Evolutionary conservation across 2,329 filamentous ascomycete genomes (phyloP), one percentile per base, ranked within the genome.

Genomic region (Colletotrichum sp.): DNA sequence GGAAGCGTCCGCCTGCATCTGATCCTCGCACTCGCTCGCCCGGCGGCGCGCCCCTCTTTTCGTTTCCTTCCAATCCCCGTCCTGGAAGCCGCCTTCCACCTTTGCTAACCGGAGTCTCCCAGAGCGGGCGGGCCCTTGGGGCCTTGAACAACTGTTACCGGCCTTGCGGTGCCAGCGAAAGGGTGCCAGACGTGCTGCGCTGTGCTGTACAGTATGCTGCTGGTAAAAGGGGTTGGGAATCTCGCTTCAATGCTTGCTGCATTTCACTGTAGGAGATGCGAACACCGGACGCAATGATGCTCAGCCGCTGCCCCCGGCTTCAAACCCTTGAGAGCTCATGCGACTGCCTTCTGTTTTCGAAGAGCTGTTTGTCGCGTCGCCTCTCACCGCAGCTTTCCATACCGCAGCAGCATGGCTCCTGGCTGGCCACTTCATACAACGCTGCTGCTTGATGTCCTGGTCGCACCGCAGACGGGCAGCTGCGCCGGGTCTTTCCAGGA

Each of bases 341-440:
- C 73, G 73, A 76, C 55, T 58, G 62, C 56, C 70, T 73, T 73
- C 62, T 73, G 24, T 68, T 75, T 73, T 73, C 32, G 62, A 43
- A 34, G n/a, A 52, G n/a, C 21, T 36, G 30, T 70, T 32, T 48
- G 43, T 24, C 36, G 24, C 32, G 64, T n/a, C 65, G 36, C 43
- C 34, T 32, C 52, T 55, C 43, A 48, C 62, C 43, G 73, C 38
- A 64, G 73, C 56, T 68, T 28, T 64, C 62, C 55, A 32, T 16
- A 38, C 64, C 26, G 48, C 56, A 64, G 26, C 21, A 18, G 30
- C 62, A 43, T 24, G 28, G n/a, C 52, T 38, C 6, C 34, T 69
- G 12, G 28, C 34, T 69, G 18, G 28, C 8, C 34, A 24, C 12
- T 28, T 30, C 21, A 13, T 34, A 24, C 58, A 30, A n/a, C 12